Evolutionary conservation across 371 early-diverging fungal genomes (phyloP).

Genomic region (Ecytonucleospora hepatopenaei): DNA sequence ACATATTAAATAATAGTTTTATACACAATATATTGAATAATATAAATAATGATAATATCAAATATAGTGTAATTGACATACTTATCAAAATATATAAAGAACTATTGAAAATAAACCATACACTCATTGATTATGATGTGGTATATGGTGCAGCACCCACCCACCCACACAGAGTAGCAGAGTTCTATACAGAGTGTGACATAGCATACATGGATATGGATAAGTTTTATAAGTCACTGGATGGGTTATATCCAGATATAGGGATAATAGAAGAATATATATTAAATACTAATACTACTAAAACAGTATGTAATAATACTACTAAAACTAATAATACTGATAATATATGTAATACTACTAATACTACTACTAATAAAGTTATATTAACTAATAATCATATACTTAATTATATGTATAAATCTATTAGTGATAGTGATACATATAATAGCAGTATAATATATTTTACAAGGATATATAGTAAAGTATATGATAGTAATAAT

Average conservation of each 20-base stretch:
- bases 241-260: conserved; percentile 7
- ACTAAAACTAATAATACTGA: too few species aligned
- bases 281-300: conserved; percentile 14
- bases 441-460: too few species aligned
- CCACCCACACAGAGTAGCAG: conserved; percentile 25
- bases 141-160: conserved; percentile 20
- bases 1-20: too few species aligned
- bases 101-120: conserved; percentile 34
- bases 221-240: conserved; percentile 20
- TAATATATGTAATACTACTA: too few species aligned
- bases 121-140: conserved; percentile 28
- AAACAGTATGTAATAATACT: too few species aligned
- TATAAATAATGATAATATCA: background rate
- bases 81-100: conserved; percentile 44
- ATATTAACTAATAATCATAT: too few species aligned
- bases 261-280: conserved; percentile 23
- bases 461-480: too few species aligned
- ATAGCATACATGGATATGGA: conserved; percentile 4
- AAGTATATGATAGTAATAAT: too few species aligned
- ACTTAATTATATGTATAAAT: too few species aligned
- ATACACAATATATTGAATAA: conserved; percentile 20
- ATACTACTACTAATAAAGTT: too few species aligned
- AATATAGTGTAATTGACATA: background rate
- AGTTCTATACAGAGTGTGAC: conserved; percentile 34
- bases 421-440: too few species aligned